Evolutionary conservation across 2,329 filamentous ascomycete species (phyloP).

Genomic region (Penicillium crustosum): DNA sequence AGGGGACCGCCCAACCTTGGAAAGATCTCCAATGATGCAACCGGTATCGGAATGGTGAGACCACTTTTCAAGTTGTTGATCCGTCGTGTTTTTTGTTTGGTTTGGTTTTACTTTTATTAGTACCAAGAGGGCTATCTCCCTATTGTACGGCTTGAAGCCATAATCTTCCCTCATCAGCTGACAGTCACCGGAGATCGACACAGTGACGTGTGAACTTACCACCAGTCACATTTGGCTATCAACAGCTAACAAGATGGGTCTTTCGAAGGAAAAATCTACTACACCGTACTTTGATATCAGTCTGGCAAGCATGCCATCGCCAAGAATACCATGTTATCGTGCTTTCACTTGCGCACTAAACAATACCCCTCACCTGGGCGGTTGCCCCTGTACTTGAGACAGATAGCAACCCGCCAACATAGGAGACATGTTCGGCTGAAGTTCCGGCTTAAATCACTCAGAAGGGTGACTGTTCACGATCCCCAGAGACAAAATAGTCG

Average conservation of each 20-base stretch:
- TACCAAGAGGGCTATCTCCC: background rate
- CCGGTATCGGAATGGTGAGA: slow-evolving; percentile 7
- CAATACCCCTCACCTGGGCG: background rate
- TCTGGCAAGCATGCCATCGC: background rate
- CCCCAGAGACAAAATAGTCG: rapidly evolving
- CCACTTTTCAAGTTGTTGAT: background rate
- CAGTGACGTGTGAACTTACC: slow-evolving; percentile 10
- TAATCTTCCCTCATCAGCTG: slow-evolving; percentile 2
- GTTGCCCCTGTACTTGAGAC: background rate
- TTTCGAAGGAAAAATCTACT: background rate
- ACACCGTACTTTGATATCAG: background rate
- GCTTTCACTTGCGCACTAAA: background rate
- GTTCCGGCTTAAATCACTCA: background rate
- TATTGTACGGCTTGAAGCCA: too few species aligned
- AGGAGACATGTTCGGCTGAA: background rate
- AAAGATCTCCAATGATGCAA: slow-evolving; percentile 25
- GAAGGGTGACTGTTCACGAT: too few species aligned
- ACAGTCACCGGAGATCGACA: slow-evolving; percentile 40
- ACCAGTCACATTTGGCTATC: background rate
- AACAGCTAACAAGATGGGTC: too few species aligned
- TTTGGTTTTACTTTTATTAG: background rate
- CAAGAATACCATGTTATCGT: background rate
- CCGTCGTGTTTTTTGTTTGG: background rate
- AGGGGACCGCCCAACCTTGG: background rate
- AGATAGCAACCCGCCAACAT: background rate